A percentile compares a stretch with the other conserved stretches of the same genome.
Conservation (phyloP, 129 eudicot species). For the Silybum marianum region DNA sequence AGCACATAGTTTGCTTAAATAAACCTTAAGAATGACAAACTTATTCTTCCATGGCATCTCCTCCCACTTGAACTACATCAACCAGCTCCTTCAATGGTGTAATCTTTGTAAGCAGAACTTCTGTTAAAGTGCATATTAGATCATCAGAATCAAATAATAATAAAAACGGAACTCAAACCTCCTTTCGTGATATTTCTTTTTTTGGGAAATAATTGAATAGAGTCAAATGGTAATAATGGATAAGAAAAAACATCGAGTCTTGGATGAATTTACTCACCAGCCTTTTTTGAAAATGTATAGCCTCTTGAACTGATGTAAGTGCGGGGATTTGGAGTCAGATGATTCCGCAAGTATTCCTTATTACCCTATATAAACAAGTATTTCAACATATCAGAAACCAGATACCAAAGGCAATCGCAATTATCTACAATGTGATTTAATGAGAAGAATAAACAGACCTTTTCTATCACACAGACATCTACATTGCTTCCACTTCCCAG, state of each 20-base stretch:
- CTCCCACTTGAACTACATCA: conserved; percentile 72
- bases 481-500: conserved; percentile 98
- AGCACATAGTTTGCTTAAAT: conserved; percentile 15
- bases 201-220: background rate
- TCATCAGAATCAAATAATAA: conserved; percentile 3
- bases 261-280: conserved; percentile 53
- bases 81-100: conserved; percentile 64
- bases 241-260: conserved; percentile 3
- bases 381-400: background rate
- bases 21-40: conserved; percentile 17
- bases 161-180: background rate
- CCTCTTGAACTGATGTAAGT: conserved; percentile 71
- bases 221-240: background rate
- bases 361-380: conserved; percentile 55
- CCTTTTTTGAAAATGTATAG: conserved; percentile 74
- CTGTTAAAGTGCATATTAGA: conserved; percentile 40
- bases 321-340: conserved; percentile 73
- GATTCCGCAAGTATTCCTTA: conserved; percentile 72
- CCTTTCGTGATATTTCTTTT: background rate
- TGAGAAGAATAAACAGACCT: conserved; percentile 45
- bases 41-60: conserved; percentile 86
- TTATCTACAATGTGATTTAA: background rate
- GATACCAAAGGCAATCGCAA: background rate
- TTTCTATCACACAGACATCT: conserved; percentile 81
- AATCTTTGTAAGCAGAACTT: conserved; percentile 73